phyloP scores from a whole-genome alignment of 768 basidiomycete species.

The Paxillus rubicundulus region DNA sequence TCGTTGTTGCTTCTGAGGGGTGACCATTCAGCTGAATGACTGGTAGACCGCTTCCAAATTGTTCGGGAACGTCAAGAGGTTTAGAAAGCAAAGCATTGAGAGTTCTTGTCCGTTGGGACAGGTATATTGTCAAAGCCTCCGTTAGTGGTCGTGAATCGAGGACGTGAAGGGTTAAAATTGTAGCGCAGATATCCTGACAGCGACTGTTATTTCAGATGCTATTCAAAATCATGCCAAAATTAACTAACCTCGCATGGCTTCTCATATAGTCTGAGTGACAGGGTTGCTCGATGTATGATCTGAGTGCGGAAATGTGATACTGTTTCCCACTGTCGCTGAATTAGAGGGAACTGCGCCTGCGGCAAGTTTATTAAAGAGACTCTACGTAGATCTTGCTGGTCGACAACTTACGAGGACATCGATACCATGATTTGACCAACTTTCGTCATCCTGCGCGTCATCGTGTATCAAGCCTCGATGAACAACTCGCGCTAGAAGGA shows the following conservation, averaged over 20 bases:
- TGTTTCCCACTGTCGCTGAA: constrained; percentile 91
- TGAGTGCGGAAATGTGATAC: constrained; percentile 85
- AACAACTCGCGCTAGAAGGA: constrained; percentile 81
- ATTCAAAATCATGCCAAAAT: background rate
- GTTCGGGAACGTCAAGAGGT: constrained; percentile 20
- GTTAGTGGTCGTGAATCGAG: constrained; percentile 79
- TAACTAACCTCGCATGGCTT: constrained; percentile 51
- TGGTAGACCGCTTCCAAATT: constrained; percentile 31
- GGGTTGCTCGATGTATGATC: constrained; percentile 83
- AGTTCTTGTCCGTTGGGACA: constrained; percentile 67
- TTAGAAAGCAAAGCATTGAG: constrained; percentile 46
- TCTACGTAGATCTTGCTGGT: background rate
- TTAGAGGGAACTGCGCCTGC: constrained; percentile 83
- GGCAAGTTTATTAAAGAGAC: background rate
- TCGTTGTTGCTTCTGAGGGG: constrained; percentile 18
- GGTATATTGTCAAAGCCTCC: constrained; percentile 68
- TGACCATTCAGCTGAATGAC: constrained; percentile 35
- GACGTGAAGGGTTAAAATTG: constrained; percentile 80
- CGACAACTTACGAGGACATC: constrained; percentile 52
- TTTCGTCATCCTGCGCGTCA: constrained; percentile 61
- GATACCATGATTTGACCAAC: constrained; percentile 58
- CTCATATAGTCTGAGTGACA: constrained; percentile 65
- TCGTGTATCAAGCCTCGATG: constrained; percentile 68
- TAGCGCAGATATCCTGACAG: constrained; percentile 67
- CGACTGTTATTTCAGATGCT: background rate